Evolutionary conservation across 1,284 basidiomycete species (phyloP).

Genomic region (Anthracocystis setariae): DNA sequence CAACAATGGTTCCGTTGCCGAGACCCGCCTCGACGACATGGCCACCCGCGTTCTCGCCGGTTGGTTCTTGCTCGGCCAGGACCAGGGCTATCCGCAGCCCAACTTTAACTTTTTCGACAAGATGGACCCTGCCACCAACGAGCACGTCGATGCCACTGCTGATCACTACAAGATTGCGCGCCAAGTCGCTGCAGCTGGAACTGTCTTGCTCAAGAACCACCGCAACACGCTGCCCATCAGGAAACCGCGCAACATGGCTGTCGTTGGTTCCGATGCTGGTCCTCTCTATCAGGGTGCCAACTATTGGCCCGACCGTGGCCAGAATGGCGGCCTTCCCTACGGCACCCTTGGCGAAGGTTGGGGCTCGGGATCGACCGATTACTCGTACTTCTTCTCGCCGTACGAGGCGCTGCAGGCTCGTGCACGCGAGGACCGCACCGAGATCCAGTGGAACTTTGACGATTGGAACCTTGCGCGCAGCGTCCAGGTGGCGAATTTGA

Average conservation of each 20-base stretch:
- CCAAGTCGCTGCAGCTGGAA: constrained; percentile 78
- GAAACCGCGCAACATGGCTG: constrained; percentile 49
- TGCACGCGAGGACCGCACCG: constrained; percentile 73
- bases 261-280: constrained; percentile 73
- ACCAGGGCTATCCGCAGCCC: constrained; percentile 58
- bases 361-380: constrained; percentile 73
- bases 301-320: constrained; percentile 73
- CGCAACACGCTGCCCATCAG: constrained; percentile 46
- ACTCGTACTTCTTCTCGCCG: constrained; percentile 71
- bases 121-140: constrained; percentile 68
- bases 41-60: constrained; percentile 65
- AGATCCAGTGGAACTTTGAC: constrained; percentile 71
- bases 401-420: constrained; percentile 77
- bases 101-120: constrained; percentile 60
- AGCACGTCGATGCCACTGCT: constrained; percentile 77
- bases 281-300: constrained; percentile 79
- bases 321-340: constrained; percentile 69
- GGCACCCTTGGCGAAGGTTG: constrained; percentile 85
- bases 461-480: constrained; percentile 71
- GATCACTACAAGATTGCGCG: constrained; percentile 77
- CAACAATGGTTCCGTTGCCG: constrained; percentile 76
- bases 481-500: constrained; percentile 52
- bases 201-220: constrained; percentile 80
- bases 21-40: constrained; percentile 71
- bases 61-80: constrained; percentile 68